These are phyloP conservation scores for Urtica urens DNA, from an alignment of 306 rosid genomes.

Conservation along the genomic window DNA sequence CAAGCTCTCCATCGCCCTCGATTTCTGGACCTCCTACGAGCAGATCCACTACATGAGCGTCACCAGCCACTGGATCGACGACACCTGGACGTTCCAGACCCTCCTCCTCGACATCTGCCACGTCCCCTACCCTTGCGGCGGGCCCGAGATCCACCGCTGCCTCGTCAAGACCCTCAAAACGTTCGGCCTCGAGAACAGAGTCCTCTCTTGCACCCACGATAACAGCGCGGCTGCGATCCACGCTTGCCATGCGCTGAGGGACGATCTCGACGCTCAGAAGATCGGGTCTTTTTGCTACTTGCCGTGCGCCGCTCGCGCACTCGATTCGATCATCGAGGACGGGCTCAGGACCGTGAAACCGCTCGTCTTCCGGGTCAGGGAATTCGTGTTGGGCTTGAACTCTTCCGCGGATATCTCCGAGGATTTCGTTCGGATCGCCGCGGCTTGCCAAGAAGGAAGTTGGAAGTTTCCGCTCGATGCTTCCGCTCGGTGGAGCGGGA, in stretches of 20 bases:
- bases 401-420: conserved; percentile 56
- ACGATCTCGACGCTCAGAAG: conserved; percentile 61
- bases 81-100: conserved; percentile 79
- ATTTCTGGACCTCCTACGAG: conserved; percentile 90
- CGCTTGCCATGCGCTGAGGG: conserved; percentile 70
- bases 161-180: conserved; percentile 59
- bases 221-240: conserved; percentile 57
- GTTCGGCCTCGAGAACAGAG: conserved; percentile 65
- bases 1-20: conserved; percentile 70
- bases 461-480: conserved; percentile 94
- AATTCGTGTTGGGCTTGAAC: conserved; percentile 64
- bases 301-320: conserved; percentile 85
- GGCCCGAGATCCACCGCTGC: conserved; percentile 55
- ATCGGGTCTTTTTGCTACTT: conserved; percentile 76
- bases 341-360: conserved; percentile 59
- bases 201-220: conserved; percentile 92
- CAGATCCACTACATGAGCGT: conserved; percentile 74
- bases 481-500: conserved; percentile 87
- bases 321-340: conserved; percentile 77
- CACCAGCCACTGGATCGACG: conserved; percentile 87
- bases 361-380: conserved; percentile 62
- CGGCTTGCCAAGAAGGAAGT: conserved; percentile 71
- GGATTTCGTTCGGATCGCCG: conserved; percentile 59
- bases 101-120: conserved; percentile 77
- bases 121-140: conserved; percentile 71